Evolutionary conservation across 108 stramenopile species (phyloP).

Genomic region (Pseudonitzschia delicatissima): DNA sequence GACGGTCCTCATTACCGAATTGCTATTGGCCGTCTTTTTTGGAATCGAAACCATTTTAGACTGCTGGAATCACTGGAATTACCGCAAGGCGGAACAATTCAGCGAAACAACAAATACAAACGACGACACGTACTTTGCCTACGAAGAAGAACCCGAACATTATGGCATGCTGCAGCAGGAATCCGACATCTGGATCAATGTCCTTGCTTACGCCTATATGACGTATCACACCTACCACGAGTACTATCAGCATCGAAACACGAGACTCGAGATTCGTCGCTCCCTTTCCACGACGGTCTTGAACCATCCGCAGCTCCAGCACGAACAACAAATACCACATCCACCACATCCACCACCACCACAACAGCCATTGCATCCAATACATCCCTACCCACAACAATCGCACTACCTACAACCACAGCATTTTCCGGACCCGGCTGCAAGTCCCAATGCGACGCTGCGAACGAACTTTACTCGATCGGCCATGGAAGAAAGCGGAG

Average conservation of each 20-base stretch:
- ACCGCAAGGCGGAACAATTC: background rate
- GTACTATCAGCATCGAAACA: background rate
- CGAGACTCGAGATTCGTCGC: background rate
- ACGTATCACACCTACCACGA: conserved; percentile 1
- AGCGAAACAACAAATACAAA: background rate
- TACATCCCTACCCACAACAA: no score
- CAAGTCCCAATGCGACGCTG: no score
- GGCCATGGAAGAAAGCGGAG: no score
- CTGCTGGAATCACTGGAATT: background rate
- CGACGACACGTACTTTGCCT: background rate
- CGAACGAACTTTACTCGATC: no score
- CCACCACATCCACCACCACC: no score
- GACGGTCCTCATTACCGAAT: background rate
- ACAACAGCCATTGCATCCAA: no score
- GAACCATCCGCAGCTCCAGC: no score
- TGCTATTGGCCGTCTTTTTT: background rate
- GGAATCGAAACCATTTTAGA: background rate
- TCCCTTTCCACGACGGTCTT: conserved; percentile 6
- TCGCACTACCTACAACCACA: no score
- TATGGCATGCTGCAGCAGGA: background rate
- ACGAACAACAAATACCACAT: no score
- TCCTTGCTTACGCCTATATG: conserved; percentile 1
- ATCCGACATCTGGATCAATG: background rate
- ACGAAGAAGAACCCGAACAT: background rate
- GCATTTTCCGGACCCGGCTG: no score